Percentiles rank a stretch among this genome's conserved stretches.
phyloP scores from a whole-genome alignment of 1,284 basidiomycete species.

The Marasmius tenuissimus region DNA sequence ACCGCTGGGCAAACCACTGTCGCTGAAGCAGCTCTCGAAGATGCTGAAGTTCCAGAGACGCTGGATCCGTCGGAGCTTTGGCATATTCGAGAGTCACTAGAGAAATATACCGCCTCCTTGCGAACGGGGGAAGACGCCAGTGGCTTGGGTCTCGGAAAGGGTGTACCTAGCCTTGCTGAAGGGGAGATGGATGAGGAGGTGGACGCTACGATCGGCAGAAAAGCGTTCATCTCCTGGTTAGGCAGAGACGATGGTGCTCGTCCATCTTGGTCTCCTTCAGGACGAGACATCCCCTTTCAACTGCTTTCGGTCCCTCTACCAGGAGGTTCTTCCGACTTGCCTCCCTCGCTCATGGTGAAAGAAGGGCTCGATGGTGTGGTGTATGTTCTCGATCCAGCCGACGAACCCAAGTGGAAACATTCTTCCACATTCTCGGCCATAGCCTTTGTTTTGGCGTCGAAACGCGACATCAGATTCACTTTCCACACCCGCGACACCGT shows the following conservation, averaged over 20 bases:
- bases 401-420: slow-evolving; percentile 67
- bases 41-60: slow-evolving; percentile 85
- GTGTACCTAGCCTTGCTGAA: slow-evolving; percentile 73
- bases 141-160: slow-evolving; percentile 59
- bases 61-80: slow-evolving; percentile 83
- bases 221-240: slow-evolving; percentile 65
- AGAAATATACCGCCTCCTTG: slow-evolving; percentile 78
- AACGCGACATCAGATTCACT: slow-evolving; percentile 84
- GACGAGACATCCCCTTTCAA: slow-evolving; percentile 43
- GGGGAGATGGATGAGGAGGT: slow-evolving; percentile 86
- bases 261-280: slow-evolving; percentile 36
- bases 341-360: slow-evolving; percentile 66
- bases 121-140: slow-evolving; percentile 56
- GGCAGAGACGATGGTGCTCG: slow-evolving; percentile 41
- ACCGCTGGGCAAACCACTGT: slow-evolving; percentile 33
- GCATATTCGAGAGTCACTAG: slow-evolving; percentile 75
- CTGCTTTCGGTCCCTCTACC: slow-evolving; percentile 67
- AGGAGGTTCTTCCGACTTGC: slow-evolving; percentile 39
- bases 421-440: slow-evolving; percentile 83
- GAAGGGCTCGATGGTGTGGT: slow-evolving; percentile 82
- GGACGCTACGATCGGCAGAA: slow-evolving; percentile 67
- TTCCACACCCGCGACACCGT: slow-evolving; percentile 65
- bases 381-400: slow-evolving; percentile 43
- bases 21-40: slow-evolving; percentile 35
- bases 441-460: slow-evolving; percentile 92